phyloP scores from a whole-genome alignment of 306 rosid genomes.

The Malus fusca region DNA sequence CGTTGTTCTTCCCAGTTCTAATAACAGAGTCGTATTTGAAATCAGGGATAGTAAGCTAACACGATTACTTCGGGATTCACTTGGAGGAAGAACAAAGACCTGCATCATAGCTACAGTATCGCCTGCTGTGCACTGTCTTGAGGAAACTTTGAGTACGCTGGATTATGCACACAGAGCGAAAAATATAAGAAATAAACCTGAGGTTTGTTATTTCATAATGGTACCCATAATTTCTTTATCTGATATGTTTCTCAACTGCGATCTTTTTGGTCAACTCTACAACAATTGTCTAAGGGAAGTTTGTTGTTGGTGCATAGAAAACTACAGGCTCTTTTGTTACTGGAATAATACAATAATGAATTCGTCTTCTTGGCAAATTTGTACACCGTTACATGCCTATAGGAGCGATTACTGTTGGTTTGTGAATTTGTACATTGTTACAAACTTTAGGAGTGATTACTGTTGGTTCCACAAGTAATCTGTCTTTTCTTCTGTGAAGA shows the following conservation, averaged over 20 bases:
- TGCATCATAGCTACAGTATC: conserved; percentile 98
- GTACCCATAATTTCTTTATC: background rate
- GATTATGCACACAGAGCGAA: conserved; percentile 98
- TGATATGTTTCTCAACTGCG: background rate
- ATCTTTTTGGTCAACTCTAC: background rate
- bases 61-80: conserved; percentile 93
- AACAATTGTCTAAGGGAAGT: background rate
- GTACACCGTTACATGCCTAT: background rate
- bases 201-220: conserved; percentile 42
- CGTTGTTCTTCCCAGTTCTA: background rate
- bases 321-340: background rate
- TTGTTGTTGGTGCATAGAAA: background rate
- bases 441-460: background rate
- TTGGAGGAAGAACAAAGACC: conserved; percentile 98
- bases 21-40: conserved; percentile 13
- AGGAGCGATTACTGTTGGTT: background rate
- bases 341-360: background rate
- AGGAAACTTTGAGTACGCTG: conserved; percentile 89
- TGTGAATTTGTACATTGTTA: background rate
- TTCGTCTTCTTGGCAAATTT: background rate
- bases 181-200: conserved; percentile 84
- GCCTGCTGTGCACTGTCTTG: conserved; percentile 95
- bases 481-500: background rate
- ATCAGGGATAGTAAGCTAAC: conserved; percentile 96
- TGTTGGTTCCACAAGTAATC: background rate